Evolutionary conservation across 176 grass and related monocot genomes (phyloP), one percentile per base, ranked within the genome.

Genomic region (Hyparrhenia diplandra): DNA sequence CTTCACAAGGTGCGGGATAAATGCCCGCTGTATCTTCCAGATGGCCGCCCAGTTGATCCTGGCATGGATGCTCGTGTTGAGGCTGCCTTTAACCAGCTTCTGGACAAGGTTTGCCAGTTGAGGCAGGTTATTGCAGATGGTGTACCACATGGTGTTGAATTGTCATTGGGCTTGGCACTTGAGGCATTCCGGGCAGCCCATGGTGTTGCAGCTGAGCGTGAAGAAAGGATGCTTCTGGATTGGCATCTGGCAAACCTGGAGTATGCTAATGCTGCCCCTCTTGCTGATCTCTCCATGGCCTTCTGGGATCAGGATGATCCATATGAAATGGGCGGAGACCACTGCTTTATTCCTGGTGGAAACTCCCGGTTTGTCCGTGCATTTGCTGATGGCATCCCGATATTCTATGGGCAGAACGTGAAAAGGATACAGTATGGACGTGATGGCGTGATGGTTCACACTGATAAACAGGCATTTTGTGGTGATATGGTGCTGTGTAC

Each of bases 261-360:
- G 79, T 98, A 98, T 84, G 96, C 96, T 23, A 98, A 98, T 86
- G 96, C 96, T 23, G 86, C 96, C 24, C 82, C 78, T 64, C 92
- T 98, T 55, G 87, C 88, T 40, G 88, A 98, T 74, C 92, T 95
- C 64, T 98, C 92, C 18, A 98, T 95, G 96, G 92, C 80, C 62
- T 95, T 93, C 57, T 98, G 96, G 96, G 96, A 98, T 58, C 96
- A 98, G 86, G 96, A 98, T 76, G 96, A 98, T 72, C 96, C 96
- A 4, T 98, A 95, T 27, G 96, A 98, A 83, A 98, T 98, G 96
- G 96, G 96, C 3, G 96, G 96, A 52, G 92, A 98, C 68, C 96
- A 98, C 64, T 95, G 96, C 57, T 98, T 98, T 78, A 98, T 98
- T 78, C 96, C 92, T 65, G 92, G 96, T 67, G 96, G 96, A 29